Base-by-base conservation (phyloP, 1,284 basidiomycete genomes). In the Boletus smithii region DNA sequence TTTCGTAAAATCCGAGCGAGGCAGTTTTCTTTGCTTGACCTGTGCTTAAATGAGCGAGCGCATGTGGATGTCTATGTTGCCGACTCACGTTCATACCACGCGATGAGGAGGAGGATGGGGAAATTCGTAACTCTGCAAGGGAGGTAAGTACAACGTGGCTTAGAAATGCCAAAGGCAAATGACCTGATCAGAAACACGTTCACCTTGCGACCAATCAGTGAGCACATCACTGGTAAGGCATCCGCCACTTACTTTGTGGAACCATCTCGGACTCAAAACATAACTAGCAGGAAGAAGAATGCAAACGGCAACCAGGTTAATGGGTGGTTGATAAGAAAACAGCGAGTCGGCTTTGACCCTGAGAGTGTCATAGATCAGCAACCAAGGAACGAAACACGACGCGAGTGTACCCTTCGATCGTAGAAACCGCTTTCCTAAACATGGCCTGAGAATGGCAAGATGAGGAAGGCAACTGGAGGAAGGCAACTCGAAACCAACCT, bases 281-380 rank as follows among this genome's bases (percentile, higher is more conserved):
- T 88, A 92, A 55, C 85, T 89, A 24, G 88, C 75, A 0, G 92
- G 92, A 53, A 91, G 75, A 78, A 95, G 87, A 50, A 93, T 71
- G 43, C 81, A 81, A 10, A 95, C 69, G 0, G 92, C 92, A 34
- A 92, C 55, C 5, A 95, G 68, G 66, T 95, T 95, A 58, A 97
- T 73, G 0, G 94, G 94, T 1, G 94, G 88, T 60, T 94, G 91
- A 62, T 97, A 97, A 24, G 89, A 92, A 67, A 97, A 97, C 13
- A 97, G 69, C 3, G 84, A 91, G 62, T 97, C 94, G 41, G 85
- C 84, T 58, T 90, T 91, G 42, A 91, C 87, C 11, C 87, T 90
- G 41, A 48, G 22, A 49, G 38, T 14, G 29, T 9, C 11, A 16
- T 39, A 43, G 50, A 44, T 67, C 57, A 69, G 55, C 62, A 64